Evolutionary conservation across 345 rosid species (phyloP).

Genomic region (Isatis tinctoria): DNA sequence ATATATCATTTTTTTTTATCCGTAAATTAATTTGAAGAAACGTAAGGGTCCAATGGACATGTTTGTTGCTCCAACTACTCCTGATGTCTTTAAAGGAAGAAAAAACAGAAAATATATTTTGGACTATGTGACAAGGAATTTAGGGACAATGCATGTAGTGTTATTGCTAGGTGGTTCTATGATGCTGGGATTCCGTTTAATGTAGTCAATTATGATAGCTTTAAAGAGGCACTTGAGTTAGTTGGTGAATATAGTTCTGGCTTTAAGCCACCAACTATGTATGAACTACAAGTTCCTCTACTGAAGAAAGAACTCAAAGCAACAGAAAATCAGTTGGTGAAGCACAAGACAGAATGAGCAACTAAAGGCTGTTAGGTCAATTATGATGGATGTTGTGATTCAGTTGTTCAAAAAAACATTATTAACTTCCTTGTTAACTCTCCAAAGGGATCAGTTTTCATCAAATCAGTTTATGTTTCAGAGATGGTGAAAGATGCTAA

Average conservation of each 20-base stretch:
- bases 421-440: not conserved
- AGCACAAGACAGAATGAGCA: not conserved
- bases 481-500: not conserved
- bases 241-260: not conserved
- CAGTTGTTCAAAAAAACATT: not conserved
- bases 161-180: not conserved
- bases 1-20: too few relatives aligned
- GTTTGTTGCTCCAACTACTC: not conserved
- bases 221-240: not conserved
- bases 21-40: too few relatives aligned
- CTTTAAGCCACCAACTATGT: not conserved
- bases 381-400: not conserved
- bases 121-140: not conserved
- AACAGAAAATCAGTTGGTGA: not conserved
- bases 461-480: not conserved
- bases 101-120: not conserved
- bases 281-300: not conserved
- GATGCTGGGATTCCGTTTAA: not conserved
- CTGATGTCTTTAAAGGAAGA: not conserved
- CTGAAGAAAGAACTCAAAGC: not conserved
- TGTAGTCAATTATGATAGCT: not conserved
- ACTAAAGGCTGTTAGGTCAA: not conserved
- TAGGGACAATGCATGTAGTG: not conserved
- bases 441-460: not conserved
- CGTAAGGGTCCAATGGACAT: not conserved